phyloP scores from a whole-genome alignment of 1,284 basidiomycete species.

The Malassezia dermatis region DNA sequence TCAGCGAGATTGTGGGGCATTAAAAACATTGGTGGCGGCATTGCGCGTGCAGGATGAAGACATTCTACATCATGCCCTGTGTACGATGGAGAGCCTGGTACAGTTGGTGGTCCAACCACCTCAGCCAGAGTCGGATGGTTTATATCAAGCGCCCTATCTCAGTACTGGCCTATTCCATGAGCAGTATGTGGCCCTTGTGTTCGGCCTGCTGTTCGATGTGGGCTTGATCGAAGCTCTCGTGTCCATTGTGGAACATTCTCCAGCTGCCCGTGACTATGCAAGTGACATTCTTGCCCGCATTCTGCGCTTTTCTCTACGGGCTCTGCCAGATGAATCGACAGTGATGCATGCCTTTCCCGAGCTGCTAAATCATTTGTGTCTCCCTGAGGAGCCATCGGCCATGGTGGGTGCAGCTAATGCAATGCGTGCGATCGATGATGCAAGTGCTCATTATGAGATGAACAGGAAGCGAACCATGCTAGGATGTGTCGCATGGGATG shows the following conservation, averaged over 20 bases:
- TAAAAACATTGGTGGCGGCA: conserved; percentile 72
- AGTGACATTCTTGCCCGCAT: conserved; percentile 85
- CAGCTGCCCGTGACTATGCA: conserved; percentile 51
- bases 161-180: not conserved
- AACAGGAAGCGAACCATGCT: conserved; percentile 45
- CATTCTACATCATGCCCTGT: conserved; percentile 82
- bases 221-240: conserved; percentile 55
- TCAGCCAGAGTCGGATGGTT: conserved; percentile 48
- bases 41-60: conserved; percentile 70
- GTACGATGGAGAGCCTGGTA: conserved; percentile 38
- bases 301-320: conserved; percentile 72
- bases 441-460: conserved; percentile 54
- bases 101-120: not conserved
- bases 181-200: conserved; percentile 81
- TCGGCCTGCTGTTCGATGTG: conserved; percentile 73
- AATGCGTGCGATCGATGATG: conserved; percentile 75
- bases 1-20: conserved; percentile 73
- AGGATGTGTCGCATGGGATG: conserved; percentile 60
- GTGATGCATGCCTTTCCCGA: conserved; percentile 72
- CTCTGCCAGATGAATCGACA: conserved; percentile 74
- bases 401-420: conserved; percentile 69
- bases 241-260: conserved; percentile 28
- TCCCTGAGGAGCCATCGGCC: conserved; percentile 56
- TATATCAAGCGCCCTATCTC: not conserved
- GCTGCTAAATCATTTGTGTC: conserved; percentile 69